Percentiles rank a stretch among this genome's conserved stretches.
Conservation (phyloP, 2,329 filamentous ascomycete species). For the Colletotrichum sansevieriae region DNA sequence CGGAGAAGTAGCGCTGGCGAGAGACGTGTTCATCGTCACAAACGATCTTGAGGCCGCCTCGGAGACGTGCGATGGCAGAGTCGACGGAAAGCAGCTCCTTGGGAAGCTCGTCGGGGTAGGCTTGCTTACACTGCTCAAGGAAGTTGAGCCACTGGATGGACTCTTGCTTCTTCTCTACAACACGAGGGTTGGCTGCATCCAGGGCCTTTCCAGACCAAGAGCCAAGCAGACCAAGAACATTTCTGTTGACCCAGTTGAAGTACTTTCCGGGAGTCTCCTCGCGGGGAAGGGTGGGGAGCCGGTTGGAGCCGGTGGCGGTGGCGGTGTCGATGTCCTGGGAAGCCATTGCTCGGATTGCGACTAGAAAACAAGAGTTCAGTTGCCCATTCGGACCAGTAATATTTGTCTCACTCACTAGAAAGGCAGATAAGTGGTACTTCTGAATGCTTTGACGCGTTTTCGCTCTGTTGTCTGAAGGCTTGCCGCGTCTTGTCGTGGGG, state of each 20-base stretch:
- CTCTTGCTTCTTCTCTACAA: slow-evolving; percentile 2
- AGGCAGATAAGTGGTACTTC: too few species aligned
- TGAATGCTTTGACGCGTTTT: too few species aligned
- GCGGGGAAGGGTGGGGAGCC: not conserved
- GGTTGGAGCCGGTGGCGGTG: not conserved
- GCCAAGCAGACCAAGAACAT: not conserved
- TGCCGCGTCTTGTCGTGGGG: too few species aligned
- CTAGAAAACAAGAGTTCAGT: too few species aligned
- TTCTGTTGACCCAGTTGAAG: slow-evolving; percentile 3
- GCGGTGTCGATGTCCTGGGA: not conserved
- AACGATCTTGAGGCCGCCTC: not conserved
- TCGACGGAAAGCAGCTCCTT: not conserved
- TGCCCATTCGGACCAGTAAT: too few species aligned
- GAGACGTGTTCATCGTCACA: not conserved
- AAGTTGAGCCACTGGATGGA: not conserved
- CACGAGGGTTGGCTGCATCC: not conserved
- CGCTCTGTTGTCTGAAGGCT: too few species aligned
- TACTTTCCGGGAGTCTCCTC: slow-evolving; percentile 3
- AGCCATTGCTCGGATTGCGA: too few species aligned
- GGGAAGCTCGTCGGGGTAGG: not conserved
- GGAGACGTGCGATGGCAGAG: not conserved
- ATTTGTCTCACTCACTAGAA: too few species aligned
- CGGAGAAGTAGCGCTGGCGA: slow-evolving; percentile 5
- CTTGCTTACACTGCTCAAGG: not conserved
- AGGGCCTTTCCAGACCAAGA: not conserved